These are phyloP conservation scores for Yamadazyma pseudoaaseri DNA, from an alignment of 1,139 yeast genomes.

Conservation along the genomic window DNA sequence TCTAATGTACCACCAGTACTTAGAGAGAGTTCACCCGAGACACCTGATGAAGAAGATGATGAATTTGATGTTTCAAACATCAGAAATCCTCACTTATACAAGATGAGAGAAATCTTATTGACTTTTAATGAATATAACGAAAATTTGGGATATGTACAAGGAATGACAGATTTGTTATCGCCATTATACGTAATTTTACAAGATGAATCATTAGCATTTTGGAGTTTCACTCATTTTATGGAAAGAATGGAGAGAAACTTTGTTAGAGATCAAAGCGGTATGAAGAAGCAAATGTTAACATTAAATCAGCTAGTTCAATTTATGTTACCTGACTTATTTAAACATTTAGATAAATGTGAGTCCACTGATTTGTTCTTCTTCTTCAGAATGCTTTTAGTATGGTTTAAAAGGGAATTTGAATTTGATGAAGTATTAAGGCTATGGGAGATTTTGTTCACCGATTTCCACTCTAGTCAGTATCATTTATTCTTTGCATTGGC, in stretches of 20 bases:
- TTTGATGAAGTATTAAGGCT: slow-evolving; percentile 75
- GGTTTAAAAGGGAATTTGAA: slow-evolving; percentile 91
- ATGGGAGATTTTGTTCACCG: slow-evolving; percentile 95
- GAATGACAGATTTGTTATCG: slow-evolving; percentile 91
- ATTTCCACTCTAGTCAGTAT: slow-evolving; percentile 79
- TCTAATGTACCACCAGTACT: slow-evolving; percentile 20
- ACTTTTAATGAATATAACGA: slow-evolving; percentile 84
- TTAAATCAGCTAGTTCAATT: slow-evolving; percentile 82
- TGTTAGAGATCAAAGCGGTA: slow-evolving; percentile 87
- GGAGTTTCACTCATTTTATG: slow-evolving; percentile 90
- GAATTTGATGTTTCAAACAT: slow-evolving; percentile 50
- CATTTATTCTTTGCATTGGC: slow-evolving; percentile 86
- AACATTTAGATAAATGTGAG: slow-evolving; percentile 83
- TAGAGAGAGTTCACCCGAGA: slow-evolving; percentile 36
- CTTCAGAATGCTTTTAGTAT: slow-evolving; percentile 89
- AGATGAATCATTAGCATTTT: slow-evolving; percentile 80
- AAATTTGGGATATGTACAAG: slow-evolving; percentile 93
- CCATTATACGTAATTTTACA: slow-evolving; percentile 78
- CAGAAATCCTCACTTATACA: slow-evolving; percentile 65
- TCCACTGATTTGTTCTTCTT: slow-evolving; percentile 89
- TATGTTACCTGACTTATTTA: slow-evolving; percentile 81
- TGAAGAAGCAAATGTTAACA: slow-evolving; percentile 82
- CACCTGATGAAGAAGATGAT: slow-evolving; percentile 54
- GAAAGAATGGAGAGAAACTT: slow-evolving; percentile 94
- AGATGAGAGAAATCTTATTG: slow-evolving; percentile 72